Evolutionary conservation across 2,329 filamentous ascomycete genomes (phyloP).

Genomic region (Fusarium fujikuroi): DNA sequence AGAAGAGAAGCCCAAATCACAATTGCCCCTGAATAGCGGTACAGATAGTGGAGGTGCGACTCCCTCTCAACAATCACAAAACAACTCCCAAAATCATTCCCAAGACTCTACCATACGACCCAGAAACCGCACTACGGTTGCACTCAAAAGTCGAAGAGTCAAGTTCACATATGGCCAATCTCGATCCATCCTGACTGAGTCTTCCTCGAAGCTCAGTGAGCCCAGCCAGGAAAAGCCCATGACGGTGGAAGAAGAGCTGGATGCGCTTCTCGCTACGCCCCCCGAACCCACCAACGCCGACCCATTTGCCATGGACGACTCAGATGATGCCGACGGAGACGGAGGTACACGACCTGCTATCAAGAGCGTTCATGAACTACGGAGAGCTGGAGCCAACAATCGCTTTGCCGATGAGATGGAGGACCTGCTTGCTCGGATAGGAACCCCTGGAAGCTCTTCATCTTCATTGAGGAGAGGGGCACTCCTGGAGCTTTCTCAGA

Average conservation of each 20-base stretch:
- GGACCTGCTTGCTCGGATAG: constrained; percentile 71
- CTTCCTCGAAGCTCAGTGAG: constrained; percentile 43
- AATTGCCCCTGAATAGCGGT: constrained; percentile 23
- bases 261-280: constrained; percentile 39
- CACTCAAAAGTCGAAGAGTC: constrained; percentile 47
- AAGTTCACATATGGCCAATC: constrained; percentile 52
- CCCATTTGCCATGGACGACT: constrained; percentile 43
- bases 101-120: constrained; percentile 38
- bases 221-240: constrained; percentile 30
- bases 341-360: constrained; percentile 62
- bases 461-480: constrained; percentile 67
- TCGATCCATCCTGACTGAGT: constrained; percentile 45
- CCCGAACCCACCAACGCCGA: constrained; percentile 38
- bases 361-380: constrained; percentile 72
- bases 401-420: constrained; percentile 74
- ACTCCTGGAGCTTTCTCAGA: constrained; percentile 68
- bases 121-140: constrained; percentile 42
- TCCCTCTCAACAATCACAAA: constrained; percentile 35
- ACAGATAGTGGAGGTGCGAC: constrained; percentile 30
- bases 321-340: constrained; percentile 51
- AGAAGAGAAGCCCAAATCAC: constrained; percentile 7
- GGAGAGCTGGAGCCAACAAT: constrained; percentile 73
- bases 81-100: constrained; percentile 24
- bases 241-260: constrained; percentile 38
- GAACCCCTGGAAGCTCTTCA: constrained; percentile 57